These are phyloP conservation scores for Eimeria tenella DNA, from an alignment of 169 alveolate genomes.

Conservation along the genomic window DNA sequence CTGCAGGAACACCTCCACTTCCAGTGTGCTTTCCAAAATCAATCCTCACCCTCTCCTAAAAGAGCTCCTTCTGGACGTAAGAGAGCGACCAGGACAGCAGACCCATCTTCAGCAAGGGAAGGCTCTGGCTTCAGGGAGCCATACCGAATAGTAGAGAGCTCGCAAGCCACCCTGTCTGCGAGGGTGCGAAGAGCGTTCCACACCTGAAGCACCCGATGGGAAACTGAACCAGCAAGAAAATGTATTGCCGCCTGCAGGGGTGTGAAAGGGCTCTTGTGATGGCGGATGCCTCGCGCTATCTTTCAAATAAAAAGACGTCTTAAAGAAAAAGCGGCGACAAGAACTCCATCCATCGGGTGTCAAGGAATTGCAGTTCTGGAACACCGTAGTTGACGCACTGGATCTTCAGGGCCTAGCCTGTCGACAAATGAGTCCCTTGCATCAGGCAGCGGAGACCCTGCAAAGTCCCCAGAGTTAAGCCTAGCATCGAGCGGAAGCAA, in stretches of 20 bases:
- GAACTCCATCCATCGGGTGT: too few relatives aligned
- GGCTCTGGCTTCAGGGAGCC: conserved; percentile 61
- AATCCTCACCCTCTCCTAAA: conserved; percentile 48
- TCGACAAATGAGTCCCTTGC: conserved; percentile 69
- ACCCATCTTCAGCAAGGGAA: conserved; percentile 30
- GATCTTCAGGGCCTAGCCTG: conserved; percentile 61
- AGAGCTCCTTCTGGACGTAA: conserved; percentile 52
- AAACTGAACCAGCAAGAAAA: background rate
- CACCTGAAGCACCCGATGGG: conserved; percentile 30
- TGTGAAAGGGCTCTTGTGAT: too few relatives aligned
- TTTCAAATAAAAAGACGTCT: too few relatives aligned
- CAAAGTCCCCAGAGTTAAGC: conserved; percentile 49
- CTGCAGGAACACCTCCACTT: too few relatives aligned
- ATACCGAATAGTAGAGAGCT: conserved; percentile 53
- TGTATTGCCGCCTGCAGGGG: background rate
- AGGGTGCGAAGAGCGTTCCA: conserved; percentile 48
- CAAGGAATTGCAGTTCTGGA: too few relatives aligned
- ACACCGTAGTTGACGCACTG: conserved; percentile 13
- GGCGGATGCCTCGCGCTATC: too few relatives aligned
- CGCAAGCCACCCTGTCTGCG: conserved; percentile 71
- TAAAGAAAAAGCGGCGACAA: too few relatives aligned
- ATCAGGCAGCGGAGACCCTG: conserved; percentile 63
- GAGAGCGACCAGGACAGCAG: conserved; percentile 70
- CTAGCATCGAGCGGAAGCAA: conserved; percentile 55
- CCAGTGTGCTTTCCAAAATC: too few relatives aligned